Base-by-base conservation (phyloP, 148 eudicot species). In the Silene uniflora region DNA sequence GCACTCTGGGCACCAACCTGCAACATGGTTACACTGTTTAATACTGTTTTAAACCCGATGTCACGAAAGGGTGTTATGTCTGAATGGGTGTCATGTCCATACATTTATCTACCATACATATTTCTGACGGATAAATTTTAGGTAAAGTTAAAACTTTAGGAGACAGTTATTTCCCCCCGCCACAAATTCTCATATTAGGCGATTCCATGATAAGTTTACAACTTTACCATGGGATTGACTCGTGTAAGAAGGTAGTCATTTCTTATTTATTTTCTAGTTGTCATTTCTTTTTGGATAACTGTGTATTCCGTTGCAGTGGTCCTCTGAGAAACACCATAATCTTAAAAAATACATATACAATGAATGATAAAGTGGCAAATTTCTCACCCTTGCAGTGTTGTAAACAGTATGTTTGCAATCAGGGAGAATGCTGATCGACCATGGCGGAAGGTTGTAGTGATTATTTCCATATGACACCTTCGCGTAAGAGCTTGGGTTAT, bases 351-450 rank as follows among this genome's bases (percentile, higher is more conserved):
- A 27, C 29, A 27, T 32, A 32, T 32, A 32, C 35, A 32, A 32
- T 32, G 35, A n/a, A n/a, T n/a, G n/a, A n/a, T n/a, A n/a, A n/a
- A n/a, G 67, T 25, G 9, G 63, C 25, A 54, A 60, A 10, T n/a
- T 72, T 64, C 90, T 87, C 70, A 92, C 98, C 89, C 86, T 83
- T 73, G 96, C 96, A 21, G 96, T 91, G 78, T 93, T 93, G 78
- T 83, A 91, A 29, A 86, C 89, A 3, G 88, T 85, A 75, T 89
- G 82, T 80, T 82, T 89, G 91, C 98, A 93, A 76, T 91, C 96
- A 8, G 98, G 92, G 77, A 93, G 92, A 76, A 93, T 93, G 89
- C 98, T 93, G 56, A 93, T 88, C 54, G 98, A 93, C 96, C 93
- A 89, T 22, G 98, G 91, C 11, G 90, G 96, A 8, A 93, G 73